A percentile compares a stretch with the other conserved stretches of the same genome.
phyloP scores from a whole-genome alignment of 2,329 filamentous ascomycete genomes.

The Diaporthe sp. region DNA sequence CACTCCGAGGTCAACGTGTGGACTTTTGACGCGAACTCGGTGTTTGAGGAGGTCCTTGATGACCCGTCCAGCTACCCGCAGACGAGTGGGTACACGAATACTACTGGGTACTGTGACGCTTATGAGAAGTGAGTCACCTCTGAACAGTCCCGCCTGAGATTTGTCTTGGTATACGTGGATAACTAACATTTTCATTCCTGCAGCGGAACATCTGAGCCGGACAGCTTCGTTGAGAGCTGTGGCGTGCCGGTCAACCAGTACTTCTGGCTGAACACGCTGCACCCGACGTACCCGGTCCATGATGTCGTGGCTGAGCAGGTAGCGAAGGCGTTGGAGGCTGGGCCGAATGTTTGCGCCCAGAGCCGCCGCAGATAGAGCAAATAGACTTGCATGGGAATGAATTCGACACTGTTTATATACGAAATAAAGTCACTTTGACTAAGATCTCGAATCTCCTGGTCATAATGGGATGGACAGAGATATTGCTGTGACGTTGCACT shows the following conservation, averaged over 20 bases:
- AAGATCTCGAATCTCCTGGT: background rate
- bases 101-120: conserved; percentile 65
- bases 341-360: conserved; percentile 54
- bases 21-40: conserved; percentile 64
- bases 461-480: background rate
- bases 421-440: background rate
- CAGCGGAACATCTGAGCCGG: conserved; percentile 60
- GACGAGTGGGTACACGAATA: conserved; percentile 68
- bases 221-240: conserved; percentile 62
- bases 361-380: background rate
- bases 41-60: conserved; percentile 68
- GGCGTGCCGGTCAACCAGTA: conserved; percentile 71
- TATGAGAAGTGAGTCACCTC: conserved; percentile 64
- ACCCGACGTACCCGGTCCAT: conserved; percentile 75
- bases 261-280: conserved; percentile 74
- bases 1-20: conserved; percentile 61
- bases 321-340: conserved; percentile 54
- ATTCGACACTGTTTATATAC: background rate
- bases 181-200: conserved; percentile 33
- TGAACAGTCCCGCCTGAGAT: no score
- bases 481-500: background rate
- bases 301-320: conserved; percentile 69
- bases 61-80: conserved; percentile 57
- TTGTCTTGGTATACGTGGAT: background rate
- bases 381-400: background rate